Evolutionary conservation across 2,329 filamentous ascomycete species (phyloP).

Genomic region (Pseudopyrenochaeta lycopersici): DNA sequence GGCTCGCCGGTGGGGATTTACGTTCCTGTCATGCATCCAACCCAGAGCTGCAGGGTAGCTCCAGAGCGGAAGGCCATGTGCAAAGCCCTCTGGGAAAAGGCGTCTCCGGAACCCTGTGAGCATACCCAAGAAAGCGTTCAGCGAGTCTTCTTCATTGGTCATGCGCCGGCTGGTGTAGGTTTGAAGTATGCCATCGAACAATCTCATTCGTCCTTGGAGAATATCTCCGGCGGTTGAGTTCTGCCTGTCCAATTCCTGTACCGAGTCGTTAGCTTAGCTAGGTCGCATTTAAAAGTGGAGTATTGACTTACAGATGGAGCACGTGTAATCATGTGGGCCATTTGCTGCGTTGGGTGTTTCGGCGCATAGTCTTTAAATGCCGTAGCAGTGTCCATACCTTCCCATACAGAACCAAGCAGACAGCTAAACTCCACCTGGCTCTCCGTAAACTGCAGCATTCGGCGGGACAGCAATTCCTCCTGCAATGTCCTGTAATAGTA

Average conservation of each 20-base stretch:
- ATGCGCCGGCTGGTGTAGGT: constrained; percentile 4
- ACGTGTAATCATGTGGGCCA: not conserved
- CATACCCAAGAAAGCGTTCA: constrained; percentile 7
- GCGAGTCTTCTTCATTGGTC: constrained; percentile 3
- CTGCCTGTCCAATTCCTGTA: too few relatives aligned
- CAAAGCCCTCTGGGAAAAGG: constrained; percentile 2
- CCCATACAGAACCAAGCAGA: not conserved
- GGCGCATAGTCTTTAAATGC: not conserved
- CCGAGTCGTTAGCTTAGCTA: too few relatives aligned
- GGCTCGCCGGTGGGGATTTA: not conserved
- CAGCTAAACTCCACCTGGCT: constrained; percentile 3
- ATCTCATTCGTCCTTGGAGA: not conserved
- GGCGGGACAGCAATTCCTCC: constrained; percentile 2
- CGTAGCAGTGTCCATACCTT: not conserved
- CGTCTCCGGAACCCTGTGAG: not conserved
- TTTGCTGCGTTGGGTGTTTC: not conserved
- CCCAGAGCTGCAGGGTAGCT: not conserved
- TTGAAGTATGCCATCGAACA: not conserved
- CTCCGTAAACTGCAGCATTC: constrained; percentile 1
- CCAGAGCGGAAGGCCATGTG: not conserved
- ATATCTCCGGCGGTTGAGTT: not conserved
- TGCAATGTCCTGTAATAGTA: not conserved
- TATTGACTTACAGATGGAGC: too few relatives aligned
- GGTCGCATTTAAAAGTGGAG: too few relatives aligned
- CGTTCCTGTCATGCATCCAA: constrained; percentile 1